Evolutionary conservation across 1,139 yeast species (phyloP), one percentile per base, ranked within the genome.

Genomic region (Zygosaccharomyces pseudobailii): DNA sequence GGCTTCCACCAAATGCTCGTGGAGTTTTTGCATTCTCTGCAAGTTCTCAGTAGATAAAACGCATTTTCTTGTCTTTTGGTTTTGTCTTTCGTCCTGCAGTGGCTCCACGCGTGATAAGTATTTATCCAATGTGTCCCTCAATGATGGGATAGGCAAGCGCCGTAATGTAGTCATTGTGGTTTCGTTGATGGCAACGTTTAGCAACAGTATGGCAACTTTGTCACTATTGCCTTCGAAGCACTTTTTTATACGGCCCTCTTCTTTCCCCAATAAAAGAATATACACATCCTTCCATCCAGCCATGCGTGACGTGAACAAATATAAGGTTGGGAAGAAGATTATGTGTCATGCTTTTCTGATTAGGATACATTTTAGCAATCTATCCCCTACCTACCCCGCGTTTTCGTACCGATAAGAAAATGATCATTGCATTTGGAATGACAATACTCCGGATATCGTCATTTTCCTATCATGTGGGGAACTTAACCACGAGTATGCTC

Each of bases 71-170:
- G 95, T 85, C 44, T 72, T 72, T 45, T 70, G 68, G 61, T 84
- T 84, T 63, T 87, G 96, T 36, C 71, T 71, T 44, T 81, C 84
- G 1, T 87, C 84, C 65, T 85, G 95, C 31, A 88, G 71, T 0
- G 96, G 96, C 62, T 79, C 78, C 40, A 87, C 72, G 3, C 79
- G 84, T 32, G 75, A 75, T 46, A 88, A 71, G 61, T 87, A 88
- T 52, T 75, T 72, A 23, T 70, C 61, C 58, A 92, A 78, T 0
- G 96, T 83, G 47, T 79, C 79, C 36, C 73, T 70, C 49, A 88
- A 71, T 34, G 80, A 78, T 1, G 96, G 96, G 41, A 88, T 86
- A 13, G 96, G 96, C 31, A 88, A 42, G 40, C 63, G 56, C 34
- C 50, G 35, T 37, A 56, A 28, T 5, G 22, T 25, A 23, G 40